phyloP scores from a whole-genome alignment of 1,284 basidiomycete species.

The Kalmanozyma brasiliensis region DNA sequence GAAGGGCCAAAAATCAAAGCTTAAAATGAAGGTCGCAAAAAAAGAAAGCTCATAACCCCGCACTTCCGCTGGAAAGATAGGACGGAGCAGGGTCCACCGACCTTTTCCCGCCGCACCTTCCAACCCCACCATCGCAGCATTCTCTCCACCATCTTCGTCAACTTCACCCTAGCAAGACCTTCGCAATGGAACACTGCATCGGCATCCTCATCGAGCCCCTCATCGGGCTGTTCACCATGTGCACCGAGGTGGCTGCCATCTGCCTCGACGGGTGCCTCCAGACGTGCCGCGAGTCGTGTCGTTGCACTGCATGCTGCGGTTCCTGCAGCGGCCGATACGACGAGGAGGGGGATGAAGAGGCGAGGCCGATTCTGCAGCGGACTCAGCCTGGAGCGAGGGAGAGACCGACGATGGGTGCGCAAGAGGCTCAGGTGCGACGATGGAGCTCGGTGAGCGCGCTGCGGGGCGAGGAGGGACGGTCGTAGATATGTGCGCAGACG shows the following conservation, averaged over 20 bases:
- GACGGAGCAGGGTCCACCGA: slow-evolving; percentile 24
- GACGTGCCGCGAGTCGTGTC: slow-evolving; percentile 39
- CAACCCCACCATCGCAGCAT: neutral
- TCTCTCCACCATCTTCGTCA: neutral
- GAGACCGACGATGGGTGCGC: slow-evolving; percentile 6
- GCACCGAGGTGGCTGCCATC: slow-evolving; percentile 37
- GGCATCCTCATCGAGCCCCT: slow-evolving; percentile 26
- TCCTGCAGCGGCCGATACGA: slow-evolving; percentile 12
- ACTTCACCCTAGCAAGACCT: neutral
- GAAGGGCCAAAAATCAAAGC: neutral
- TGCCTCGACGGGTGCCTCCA: slow-evolving; percentile 41
- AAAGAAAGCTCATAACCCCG: neutral
- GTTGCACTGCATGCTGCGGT: slow-evolving; percentile 26
- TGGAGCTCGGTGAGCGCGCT: slow-evolving; percentile 34
- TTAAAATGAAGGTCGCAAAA: slow-evolving; percentile 7
- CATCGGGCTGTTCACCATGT: slow-evolving; percentile 22
- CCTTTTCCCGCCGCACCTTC: neutral
- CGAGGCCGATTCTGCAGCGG: slow-evolving; percentile 20
- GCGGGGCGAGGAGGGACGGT: slow-evolving; percentile 10
- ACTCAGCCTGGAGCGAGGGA: slow-evolving; percentile 16
- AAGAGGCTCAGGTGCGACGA: neutral
- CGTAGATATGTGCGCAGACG: neutral
- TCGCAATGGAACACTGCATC: slow-evolving; percentile 30
- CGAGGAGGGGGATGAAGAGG: slow-evolving; percentile 13
- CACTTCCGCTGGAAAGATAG: neutral